Conservation (phyloP, 2,329 filamentous ascomycete genomes). For the Thielaviopsis punctulata region DNA sequence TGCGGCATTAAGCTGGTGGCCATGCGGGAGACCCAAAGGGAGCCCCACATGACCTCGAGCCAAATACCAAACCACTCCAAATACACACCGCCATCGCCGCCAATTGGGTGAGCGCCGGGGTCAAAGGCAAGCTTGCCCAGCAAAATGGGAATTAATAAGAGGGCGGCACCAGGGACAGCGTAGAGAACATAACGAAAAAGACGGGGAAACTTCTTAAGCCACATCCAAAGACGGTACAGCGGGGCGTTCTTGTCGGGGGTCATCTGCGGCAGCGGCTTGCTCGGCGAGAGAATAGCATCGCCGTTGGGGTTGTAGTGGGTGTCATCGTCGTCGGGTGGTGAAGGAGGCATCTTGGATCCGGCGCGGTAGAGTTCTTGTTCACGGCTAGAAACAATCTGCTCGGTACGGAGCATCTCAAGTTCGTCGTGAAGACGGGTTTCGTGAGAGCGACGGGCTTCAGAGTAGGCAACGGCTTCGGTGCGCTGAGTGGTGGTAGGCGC, state of each 20-base stretch:
- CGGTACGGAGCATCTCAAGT: slow-evolving; percentile 30
- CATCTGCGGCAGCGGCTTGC: slow-evolving; percentile 9
- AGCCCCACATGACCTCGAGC: slow-evolving; percentile 86
- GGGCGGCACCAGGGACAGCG: slow-evolving; percentile 26
- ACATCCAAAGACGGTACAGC: slow-evolving; percentile 25
- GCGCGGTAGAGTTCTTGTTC: slow-evolving; percentile 5
- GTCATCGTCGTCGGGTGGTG: slow-evolving; percentile 19
- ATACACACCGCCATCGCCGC: slow-evolving; percentile 53
- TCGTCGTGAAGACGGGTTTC: slow-evolving; percentile 27
- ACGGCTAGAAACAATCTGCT: slow-evolving; percentile 28
- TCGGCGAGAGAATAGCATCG: neutral
- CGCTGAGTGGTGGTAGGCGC: slow-evolving; percentile 4
- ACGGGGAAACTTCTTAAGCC: slow-evolving; percentile 32
- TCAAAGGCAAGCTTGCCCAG: slow-evolving; percentile 25
- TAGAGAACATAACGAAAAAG: slow-evolving; percentile 33
- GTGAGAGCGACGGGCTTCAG: slow-evolving; percentile 6
- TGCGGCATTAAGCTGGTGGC: slow-evolving; percentile 32
- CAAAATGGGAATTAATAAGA: slow-evolving; percentile 30
- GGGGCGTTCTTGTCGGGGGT: slow-evolving; percentile 16
- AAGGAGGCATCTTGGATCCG: slow-evolving; percentile 7
- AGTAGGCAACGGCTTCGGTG: neutral
- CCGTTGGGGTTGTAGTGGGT: slow-evolving; percentile 12
- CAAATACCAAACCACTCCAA: slow-evolving; percentile 89
- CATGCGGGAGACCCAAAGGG: slow-evolving; percentile 60
- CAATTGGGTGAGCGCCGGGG: slow-evolving; percentile 29